Base-by-base conservation (phyloP, 805 yeast genomes). In the Candida wancherniae region DNA sequence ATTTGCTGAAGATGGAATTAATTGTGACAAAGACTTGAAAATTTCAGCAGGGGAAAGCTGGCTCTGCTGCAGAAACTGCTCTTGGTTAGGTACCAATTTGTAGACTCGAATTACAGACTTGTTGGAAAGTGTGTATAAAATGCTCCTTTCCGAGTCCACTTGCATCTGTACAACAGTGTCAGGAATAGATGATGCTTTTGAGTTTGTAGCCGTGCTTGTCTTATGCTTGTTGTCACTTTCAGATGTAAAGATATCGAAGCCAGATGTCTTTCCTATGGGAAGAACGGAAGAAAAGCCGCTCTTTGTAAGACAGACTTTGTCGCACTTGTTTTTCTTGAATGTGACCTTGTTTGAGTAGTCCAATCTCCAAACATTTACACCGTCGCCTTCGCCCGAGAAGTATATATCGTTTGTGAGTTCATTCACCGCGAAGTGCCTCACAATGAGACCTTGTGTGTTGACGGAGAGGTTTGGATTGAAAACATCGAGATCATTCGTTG, bases 241-340 rank as follows among this genome's bases (percentile, higher is more conserved):
- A 1, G 45, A 43, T 10, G 42, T 43, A 33, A 61, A 59, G 23
- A 57, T 46, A 26, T 55, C 64, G 23, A 58, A 47, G 3, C 62
- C 62, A 5, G 61, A 58, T 24, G 55, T 42, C 30, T 54, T 62
- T 22, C 47, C 57, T 12, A 50, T 39, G 10, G 71, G 68, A 17
- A 64, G 51, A 3, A 62, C 67, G 19, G 56, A 48, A 4, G 65
- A 51, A 22, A 65, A 49, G 67, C 78, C 43, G 74, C 74, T 58
- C 75, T 77, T 25, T 9, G 97, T 86, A 33, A 84, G 69, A 53
- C 97, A 86, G 23, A 80, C 76, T 55, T 87, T 87, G 45, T 76
- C 77, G 50, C 94, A 84, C 47, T 80, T 83, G 49, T 84, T 80
- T 40, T 79, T 76, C 53, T 86, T 86, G 84, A 95, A 90, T 33